Percentiles rank a stretch among this genome's conserved stretches.
phyloP scores from a whole-genome alignment of 495 filamentous ascomycete genomes.

The Aspergillus homomorphus region DNA sequence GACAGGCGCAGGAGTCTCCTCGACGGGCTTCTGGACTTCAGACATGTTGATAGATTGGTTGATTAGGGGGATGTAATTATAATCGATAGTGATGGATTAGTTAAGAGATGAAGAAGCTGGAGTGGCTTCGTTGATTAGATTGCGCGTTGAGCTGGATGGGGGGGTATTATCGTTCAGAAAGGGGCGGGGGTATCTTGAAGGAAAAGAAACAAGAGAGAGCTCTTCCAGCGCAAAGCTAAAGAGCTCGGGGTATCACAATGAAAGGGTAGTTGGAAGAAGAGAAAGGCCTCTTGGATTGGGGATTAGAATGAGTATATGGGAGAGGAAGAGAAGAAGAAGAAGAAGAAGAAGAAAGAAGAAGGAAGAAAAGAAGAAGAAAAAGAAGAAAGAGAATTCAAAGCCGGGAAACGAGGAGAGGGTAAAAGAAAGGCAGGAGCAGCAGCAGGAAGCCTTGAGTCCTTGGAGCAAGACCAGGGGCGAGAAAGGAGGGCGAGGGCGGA shows the following conservation, averaged over 20 bases:
- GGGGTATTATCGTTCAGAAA: constrained; percentile 31
- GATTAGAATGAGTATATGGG: constrained; percentile 24
- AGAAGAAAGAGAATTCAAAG: constrained; percentile 27
- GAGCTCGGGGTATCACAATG: constrained; percentile 50
- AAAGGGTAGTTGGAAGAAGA: constrained; percentile 27
- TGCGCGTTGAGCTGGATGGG: constrained; percentile 26
- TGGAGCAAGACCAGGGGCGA: not conserved
- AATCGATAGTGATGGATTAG: constrained; percentile 24
- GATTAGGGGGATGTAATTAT: constrained; percentile 37
- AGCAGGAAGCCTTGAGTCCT: too few species aligned
- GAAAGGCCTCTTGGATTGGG: constrained; percentile 16
- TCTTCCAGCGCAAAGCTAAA: constrained; percentile 26
- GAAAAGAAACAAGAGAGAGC: constrained; percentile 45
- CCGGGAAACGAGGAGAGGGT: constrained; percentile 8
- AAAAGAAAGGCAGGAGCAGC: constrained; percentile 7
- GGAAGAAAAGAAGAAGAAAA: constrained; percentile 20
- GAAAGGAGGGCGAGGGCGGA: constrained; percentile 17
- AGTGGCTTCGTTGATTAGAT: constrained; percentile 22
- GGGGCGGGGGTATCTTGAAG: constrained; percentile 40
- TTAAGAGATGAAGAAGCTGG: constrained; percentile 22
- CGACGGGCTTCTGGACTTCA: constrained; percentile 48
- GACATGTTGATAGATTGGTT: constrained; percentile 45
- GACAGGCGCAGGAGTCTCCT: constrained; percentile 45
- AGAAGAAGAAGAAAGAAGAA: constrained; percentile 18
- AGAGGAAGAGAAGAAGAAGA: constrained; percentile 28